Evolutionary conservation across 495 filamentous ascomycete species (phyloP), one percentile per base, ranked within the genome.

Genomic region (Ascobolus immersus): DNA sequence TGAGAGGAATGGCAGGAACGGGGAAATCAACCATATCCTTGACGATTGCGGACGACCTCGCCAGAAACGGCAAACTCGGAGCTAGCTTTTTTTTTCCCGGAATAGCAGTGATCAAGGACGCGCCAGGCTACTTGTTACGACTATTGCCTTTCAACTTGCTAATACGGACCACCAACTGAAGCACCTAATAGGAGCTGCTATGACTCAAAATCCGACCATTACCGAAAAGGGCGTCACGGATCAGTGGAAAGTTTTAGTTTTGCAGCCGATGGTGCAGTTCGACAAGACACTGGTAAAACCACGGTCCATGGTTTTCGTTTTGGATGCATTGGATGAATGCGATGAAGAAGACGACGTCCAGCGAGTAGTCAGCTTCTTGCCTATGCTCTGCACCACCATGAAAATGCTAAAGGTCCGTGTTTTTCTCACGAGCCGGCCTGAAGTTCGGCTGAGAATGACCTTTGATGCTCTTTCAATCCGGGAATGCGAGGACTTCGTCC

Each of bases 401-500:
- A 35, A 38, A 5, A 15, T 24, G 14, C 18, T 48, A 17, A 36
- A 21, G 18, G 32, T 53, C 5, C 41, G 47, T 7, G 27, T 55
- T n/a, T 45, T 56, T 33, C 14, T 56, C 12, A 51, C 53, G n/a
- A 56, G 53, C 47, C 43, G 44, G 39, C 51, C 47, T 22, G 52
- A 52, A 38, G 28, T 45, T 32, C 47, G 36, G 15, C 47, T 52
- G 28, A 42, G 41, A 1, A 21, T 17, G 17, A 36, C 43, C 9
- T 49, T 51, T 39, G 13, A 24, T 2, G 20, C 33, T n/a, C 34
- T 45, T 14, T n/a, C 36, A 13, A 27, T 38, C 0, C 38, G 18
- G 5, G 24, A 15, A 21, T 26, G 40, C 37, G 17, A 42, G 17
- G 40, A 47, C 33, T 21, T 51, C 13, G 24, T 40, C 10, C 38